phyloP scores from a whole-genome alignment of 75 land plant species.

The Selaginella tamariscina region DNA sequence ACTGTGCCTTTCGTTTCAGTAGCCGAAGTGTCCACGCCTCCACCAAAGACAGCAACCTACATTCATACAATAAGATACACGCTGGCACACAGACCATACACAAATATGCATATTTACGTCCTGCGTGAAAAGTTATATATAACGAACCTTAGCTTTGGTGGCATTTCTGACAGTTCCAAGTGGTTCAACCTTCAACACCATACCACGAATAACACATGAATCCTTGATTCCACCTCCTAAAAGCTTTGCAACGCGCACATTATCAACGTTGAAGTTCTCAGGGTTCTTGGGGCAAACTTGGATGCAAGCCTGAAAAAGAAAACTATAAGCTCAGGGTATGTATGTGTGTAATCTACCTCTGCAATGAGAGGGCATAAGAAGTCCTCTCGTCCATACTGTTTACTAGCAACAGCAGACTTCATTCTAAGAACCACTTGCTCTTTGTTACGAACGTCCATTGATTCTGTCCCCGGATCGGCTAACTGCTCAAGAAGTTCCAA shows the following conservation, averaged over 20 bases:
- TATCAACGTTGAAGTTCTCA: slow-evolving; percentile 85
- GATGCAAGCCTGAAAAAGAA: slow-evolving; percentile 67
- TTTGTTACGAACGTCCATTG: slow-evolving; percentile 79
- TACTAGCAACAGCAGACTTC: slow-evolving; percentile 90
- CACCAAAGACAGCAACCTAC: slow-evolving; percentile 88
- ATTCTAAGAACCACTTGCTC: slow-evolving; percentile 82
- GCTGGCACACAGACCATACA: not conserved
- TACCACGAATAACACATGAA: slow-evolving; percentile 60
- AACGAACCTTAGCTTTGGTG: slow-evolving; percentile 67
- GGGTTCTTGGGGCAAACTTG: slow-evolving; percentile 98
- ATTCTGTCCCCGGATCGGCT: slow-evolving; percentile 75
- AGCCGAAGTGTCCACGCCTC: slow-evolving; percentile 94
- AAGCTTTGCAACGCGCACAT: slow-evolving; percentile 92
- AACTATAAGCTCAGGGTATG: too few relatives aligned
- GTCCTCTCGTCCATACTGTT: slow-evolving; percentile 89
- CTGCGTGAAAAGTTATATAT: too few relatives aligned
- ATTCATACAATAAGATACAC: not conserved
- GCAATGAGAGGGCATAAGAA: slow-evolving; percentile 77
- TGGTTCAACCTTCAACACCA: slow-evolving; percentile 85
- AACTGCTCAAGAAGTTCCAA: slow-evolving; percentile 52
- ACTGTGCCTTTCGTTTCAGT: slow-evolving; percentile 99
- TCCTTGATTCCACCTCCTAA: slow-evolving; percentile 90
- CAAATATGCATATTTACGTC: too few relatives aligned
- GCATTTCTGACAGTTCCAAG: slow-evolving; percentile 65
- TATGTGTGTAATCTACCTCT: too few relatives aligned